Evolutionary conservation across 305 asterid genomes (phyloP).

Genomic region (Fraxinus latifolia): DNA sequence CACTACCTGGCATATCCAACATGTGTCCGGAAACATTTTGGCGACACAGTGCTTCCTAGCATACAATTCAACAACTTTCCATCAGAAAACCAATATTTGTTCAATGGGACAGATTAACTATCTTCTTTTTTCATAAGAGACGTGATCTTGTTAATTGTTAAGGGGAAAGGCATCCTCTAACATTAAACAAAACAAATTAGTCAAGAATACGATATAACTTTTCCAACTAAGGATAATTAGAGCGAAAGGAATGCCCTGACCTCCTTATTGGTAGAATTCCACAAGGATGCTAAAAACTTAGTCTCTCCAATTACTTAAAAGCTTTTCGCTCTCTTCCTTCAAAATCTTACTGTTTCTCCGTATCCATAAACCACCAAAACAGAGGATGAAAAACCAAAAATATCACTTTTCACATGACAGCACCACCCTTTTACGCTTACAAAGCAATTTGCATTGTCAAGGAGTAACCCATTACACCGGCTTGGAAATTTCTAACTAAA

Average conservation of each 20-base stretch:
- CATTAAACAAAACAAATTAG: neutral
- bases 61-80: neutral
- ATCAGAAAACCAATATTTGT: neutral
- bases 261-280: neutral
- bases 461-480: neutral
- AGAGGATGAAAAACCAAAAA: neutral
- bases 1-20: neutral
- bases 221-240: neutral
- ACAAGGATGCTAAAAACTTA: neutral
- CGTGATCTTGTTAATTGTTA: neutral
- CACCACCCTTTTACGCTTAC: neutral
- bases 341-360: neutral
- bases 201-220: neutral
- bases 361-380: neutral
- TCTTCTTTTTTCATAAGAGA: neutral
- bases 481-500: neutral
- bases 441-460: neutral
- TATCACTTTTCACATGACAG: neutral
- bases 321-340: neutral
- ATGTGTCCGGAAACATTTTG: neutral
- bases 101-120: neutral
- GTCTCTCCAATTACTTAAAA: neutral
- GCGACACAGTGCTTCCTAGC: neutral
- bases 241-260: neutral
- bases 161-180: neutral